Conservation (phyloP, 192 early-diverging fungal species). For the Coemansia sp. region DNA sequence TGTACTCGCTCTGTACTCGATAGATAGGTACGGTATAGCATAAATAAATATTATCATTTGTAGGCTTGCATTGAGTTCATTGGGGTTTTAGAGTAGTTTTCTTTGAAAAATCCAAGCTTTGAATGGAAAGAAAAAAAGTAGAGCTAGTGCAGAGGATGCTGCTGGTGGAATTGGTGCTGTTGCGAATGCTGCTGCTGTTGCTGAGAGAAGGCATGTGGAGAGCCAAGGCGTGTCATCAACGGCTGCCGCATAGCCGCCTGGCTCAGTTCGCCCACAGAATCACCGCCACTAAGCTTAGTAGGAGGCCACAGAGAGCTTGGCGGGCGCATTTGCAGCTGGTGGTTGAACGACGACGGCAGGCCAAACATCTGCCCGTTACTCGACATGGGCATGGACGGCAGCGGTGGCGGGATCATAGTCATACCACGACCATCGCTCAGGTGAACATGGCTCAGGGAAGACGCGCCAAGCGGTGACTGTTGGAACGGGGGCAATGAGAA, state of each 20-base stretch:
- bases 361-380: constrained; percentile 6
- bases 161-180: neutral
- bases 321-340: constrained; percentile 4
- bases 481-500: constrained; percentile 33
- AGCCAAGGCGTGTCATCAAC: constrained; percentile 13
- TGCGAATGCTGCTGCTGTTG: constrained; percentile 13
- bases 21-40: no score
- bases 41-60: no score
- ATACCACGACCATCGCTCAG: constrained; percentile 5
- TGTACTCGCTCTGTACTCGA: no score
- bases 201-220: constrained; percentile 18
- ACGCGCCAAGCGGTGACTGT: constrained; percentile 13
- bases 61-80: no score
- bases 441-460: constrained; percentile 8
- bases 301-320: constrained; percentile 21
- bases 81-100: neutral
- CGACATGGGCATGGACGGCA: neutral
- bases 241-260: constrained; percentile 8
- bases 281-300: constrained; percentile 17
- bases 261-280: neutral
- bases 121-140: neutral
- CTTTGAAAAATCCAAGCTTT: neutral
- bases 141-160: constrained; percentile 7
- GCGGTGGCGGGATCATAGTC: constrained; percentile 1
- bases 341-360: neutral